These are phyloP conservation scores for Chaetomium cochliodes DNA, from an alignment of 495 filamentous ascomycete species.

Conservation along the genomic window DNA sequence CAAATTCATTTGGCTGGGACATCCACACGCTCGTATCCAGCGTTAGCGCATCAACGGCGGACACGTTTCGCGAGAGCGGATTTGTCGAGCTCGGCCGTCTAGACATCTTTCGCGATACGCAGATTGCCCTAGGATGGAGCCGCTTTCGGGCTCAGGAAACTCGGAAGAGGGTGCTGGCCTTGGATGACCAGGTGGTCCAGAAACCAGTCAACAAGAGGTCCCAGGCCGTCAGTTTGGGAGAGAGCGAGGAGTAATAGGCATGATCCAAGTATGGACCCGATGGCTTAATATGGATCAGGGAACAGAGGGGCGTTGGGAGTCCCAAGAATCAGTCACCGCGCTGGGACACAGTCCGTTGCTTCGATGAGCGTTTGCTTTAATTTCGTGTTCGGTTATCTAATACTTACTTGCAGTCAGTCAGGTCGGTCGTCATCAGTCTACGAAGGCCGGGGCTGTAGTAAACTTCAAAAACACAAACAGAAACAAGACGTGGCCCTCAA, in stretches of 20 bases:
- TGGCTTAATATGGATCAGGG: neutral
- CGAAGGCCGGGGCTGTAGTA: too few relatives aligned
- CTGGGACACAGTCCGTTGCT: too few relatives aligned
- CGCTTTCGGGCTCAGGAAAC: neutral
- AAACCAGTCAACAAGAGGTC: neutral
- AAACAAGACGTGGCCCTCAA: too few relatives aligned
- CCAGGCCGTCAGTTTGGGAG: neutral
- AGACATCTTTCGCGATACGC: neutral
- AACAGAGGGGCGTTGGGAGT: too few relatives aligned
- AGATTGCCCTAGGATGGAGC: neutral
- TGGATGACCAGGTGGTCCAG: neutral
- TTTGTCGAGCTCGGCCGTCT: neutral
- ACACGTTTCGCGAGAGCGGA: neutral
- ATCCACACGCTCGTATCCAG: neutral
- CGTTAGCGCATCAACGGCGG: neutral
- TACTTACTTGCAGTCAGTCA: too few relatives aligned
- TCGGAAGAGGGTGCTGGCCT: neutral
- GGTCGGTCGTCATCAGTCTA: too few relatives aligned
- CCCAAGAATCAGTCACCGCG: too few relatives aligned
- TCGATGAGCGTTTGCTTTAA: too few relatives aligned
- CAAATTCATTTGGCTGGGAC: neutral
- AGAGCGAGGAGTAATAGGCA: neutral
- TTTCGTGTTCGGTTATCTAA: too few relatives aligned
- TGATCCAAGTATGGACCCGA: neutral
- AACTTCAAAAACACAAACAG: too few relatives aligned